phyloP scores from a whole-genome alignment of 1,284 basidiomycete genomes.

The Puccinia hordei region DNA sequence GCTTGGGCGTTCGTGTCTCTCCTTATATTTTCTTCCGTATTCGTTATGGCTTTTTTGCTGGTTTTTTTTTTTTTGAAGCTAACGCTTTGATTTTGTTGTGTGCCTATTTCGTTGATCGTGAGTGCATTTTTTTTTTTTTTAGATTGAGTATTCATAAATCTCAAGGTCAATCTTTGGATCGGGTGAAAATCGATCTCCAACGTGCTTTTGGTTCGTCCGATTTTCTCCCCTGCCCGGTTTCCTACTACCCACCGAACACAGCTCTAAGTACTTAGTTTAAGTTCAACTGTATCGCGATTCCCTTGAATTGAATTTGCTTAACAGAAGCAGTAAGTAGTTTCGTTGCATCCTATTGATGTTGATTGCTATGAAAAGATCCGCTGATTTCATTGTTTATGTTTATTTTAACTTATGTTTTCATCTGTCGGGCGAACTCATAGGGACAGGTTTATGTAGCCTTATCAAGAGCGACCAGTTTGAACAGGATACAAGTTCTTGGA shows the following conservation, averaged over 20 bases:
- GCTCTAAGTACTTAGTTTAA: neutral
- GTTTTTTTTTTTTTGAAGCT: too few relatives aligned
- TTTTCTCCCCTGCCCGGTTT: neutral
- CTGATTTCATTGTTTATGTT: too few relatives aligned
- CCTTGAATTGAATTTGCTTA: neutral
- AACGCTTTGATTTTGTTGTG: neutral
- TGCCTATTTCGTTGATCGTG: neutral
- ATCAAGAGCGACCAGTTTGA: conserved; percentile 86
- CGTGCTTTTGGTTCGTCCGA: conserved; percentile 66
- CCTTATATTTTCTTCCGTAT: neutral
- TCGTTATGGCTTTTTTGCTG: too few relatives aligned
- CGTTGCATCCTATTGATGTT: too few relatives aligned
- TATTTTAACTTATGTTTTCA: neutral
- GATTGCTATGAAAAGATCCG: neutral
- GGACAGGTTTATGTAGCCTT: conserved; percentile 94
- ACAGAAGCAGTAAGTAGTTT: conserved; percentile 4
- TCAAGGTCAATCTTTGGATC: conserved; percentile 68
- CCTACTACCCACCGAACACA: neutral
- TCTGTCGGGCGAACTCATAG: conserved; percentile 54
- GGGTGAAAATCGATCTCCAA: conserved; percentile 71
- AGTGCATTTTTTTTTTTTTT: conserved; percentile 58
- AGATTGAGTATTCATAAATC: conserved; percentile 89
- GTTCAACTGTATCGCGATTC: neutral
- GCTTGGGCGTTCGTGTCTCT: conserved; percentile 47
- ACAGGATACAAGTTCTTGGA: conserved; percentile 84